phyloP scores from a whole-genome alignment of 1,139 yeast species.

The Yamadazyma aaseri region DNA sequence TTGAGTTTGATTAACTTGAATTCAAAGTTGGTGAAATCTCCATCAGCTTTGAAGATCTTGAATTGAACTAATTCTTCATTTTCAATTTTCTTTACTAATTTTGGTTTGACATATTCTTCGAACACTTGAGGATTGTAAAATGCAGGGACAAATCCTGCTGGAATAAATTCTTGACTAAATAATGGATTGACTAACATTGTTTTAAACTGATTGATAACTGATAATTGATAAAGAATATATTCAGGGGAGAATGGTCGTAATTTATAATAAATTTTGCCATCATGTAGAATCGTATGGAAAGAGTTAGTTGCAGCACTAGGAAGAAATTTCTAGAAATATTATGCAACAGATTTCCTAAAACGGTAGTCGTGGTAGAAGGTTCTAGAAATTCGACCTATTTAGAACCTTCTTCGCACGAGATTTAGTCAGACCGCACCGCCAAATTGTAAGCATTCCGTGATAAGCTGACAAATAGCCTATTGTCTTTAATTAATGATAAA shows the following conservation, averaged over 20 bases:
- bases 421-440: not conserved
- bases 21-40: constrained; percentile 40
- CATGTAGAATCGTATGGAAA: constrained; percentile 4
- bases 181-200: constrained; percentile 21
- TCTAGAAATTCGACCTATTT: constrained; percentile 7
- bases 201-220: constrained; percentile 2
- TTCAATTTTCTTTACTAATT: constrained; percentile 37
- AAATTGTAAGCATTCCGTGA: no score
- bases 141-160: constrained; percentile 6
- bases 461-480: no score
- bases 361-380: constrained; percentile 6
- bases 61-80: constrained; percentile 38
- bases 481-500: no score
- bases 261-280: constrained; percentile 9
- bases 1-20: constrained; percentile 31
- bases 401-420: constrained; percentile 4
- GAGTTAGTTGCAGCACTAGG: constrained; percentile 7
- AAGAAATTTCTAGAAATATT: constrained; percentile 5
- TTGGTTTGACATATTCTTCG: constrained; percentile 23
- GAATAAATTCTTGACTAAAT: constrained; percentile 13
- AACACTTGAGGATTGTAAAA: constrained; percentile 9
- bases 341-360: constrained; percentile 3
- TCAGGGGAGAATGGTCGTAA: not conserved
- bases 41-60: constrained; percentile 36
- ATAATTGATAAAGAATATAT: not conserved